Base-by-base conservation (phyloP, 2,329 filamentous ascomycete species). In the Pseudocercospora cruenta region DNA sequence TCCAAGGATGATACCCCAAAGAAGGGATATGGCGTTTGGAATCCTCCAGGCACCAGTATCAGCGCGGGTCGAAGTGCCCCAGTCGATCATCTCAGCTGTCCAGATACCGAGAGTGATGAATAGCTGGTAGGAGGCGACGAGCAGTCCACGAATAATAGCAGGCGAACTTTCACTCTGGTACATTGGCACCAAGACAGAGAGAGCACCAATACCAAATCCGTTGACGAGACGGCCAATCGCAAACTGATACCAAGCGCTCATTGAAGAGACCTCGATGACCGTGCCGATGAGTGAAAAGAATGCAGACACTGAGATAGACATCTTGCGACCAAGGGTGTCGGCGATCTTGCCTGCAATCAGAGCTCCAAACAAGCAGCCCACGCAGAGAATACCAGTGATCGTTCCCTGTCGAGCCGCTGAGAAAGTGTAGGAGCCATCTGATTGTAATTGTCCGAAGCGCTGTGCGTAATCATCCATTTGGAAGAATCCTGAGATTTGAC, bases 111-210 rank as follows among this genome's bases (percentile, higher is more conserved):
- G 76, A 9, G 80, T 82, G 62, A 82, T 79, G 76, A 81, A 80
- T n/a, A 82, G 77, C 70, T 82, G 80, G 71, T 81, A 82, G 4
- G 77, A 80, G 14, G 80, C 77, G n/a, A 90, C 86, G 51, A 90
- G 84, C 36, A 86, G 84, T 70, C 88, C 88, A 70, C 88, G 86
- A 67, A 90, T 88, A 71, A 87, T 83, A 19, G 83, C 82, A 3
- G 88, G 88, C 1, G 86, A 83, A 60, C 83, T 87, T 74, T 91
- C 88, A 47, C 86, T 86, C 77, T 90, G 88, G 77, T 88, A 90
- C 83, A 90, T 87, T 65, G 88, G 88, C 1, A 90, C 87, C 39
- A 87, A 82, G 36, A 90, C 85, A 8, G 78, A 80, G 19, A 82
- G 74, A n/a, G 77, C 76, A 36, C 80, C 80, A 43, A 82, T 78